Percentiles rank a stretch among this genome's conserved stretches.
Conservation (phyloP, 768 basidiomycete species). For the Lactarius trivialis region DNA sequence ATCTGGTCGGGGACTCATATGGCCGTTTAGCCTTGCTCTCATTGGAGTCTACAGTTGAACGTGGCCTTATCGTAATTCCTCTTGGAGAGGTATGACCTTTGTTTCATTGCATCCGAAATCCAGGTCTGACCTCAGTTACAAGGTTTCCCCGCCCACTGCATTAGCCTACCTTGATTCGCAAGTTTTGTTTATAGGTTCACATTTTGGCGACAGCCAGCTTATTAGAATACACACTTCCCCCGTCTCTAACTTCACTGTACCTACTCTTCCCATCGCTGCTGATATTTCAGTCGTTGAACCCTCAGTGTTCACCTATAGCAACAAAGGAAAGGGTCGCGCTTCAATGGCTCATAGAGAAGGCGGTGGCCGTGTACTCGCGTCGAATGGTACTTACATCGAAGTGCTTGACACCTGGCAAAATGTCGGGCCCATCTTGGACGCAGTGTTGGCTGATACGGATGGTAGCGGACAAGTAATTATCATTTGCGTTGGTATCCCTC, state of each 20-base stretch:
- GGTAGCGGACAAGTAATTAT: constrained; percentile 57
- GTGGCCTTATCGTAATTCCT: constrained; percentile 47
- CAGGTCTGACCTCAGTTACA: constrained; percentile 8
- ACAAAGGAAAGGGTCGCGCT: constrained; percentile 27
- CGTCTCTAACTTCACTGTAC: constrained; percentile 33
- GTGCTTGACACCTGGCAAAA: constrained; percentile 65
- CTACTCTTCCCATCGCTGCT: constrained; percentile 47
- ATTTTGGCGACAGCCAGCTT: constrained; percentile 75
- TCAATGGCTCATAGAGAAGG: constrained; percentile 41
- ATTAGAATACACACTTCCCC: constrained; percentile 49
- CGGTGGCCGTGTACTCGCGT: constrained; percentile 22
- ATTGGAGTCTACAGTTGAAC: constrained; percentile 35
- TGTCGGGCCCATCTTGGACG: constrained; percentile 80
- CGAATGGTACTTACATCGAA: constrained; percentile 50
- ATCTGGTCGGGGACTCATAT: constrained; percentile 62
- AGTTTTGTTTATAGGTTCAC: constrained; percentile 72
- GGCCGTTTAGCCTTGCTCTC: constrained; percentile 67
- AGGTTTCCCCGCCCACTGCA: constrained; percentile 68
- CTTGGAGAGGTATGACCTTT: constrained; percentile 64
- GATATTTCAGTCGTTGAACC: constrained; percentile 40
- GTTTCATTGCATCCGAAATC: background rate
- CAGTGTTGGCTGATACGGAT: constrained; percentile 66
- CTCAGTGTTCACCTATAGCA: constrained; percentile 33
- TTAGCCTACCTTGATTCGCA: constrained; percentile 69
- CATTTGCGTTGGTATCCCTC: background rate